phyloP scores from a whole-genome alignment of 192 early-diverging fungal genomes.

The Umbelopsis sp. region DNA sequence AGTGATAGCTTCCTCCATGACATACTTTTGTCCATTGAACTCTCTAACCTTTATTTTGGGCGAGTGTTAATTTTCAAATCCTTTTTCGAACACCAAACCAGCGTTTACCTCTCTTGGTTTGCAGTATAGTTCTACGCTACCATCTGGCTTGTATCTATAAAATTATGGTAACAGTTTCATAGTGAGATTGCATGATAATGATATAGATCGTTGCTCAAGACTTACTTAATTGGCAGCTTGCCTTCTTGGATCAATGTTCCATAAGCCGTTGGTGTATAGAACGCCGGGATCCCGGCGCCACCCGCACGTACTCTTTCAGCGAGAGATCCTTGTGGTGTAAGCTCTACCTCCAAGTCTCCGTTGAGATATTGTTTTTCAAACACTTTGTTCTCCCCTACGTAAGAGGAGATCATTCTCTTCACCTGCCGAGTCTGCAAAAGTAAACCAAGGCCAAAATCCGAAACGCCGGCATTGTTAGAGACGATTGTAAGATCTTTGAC shows the following conservation, averaged over 20 bases:
- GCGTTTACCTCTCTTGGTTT: constrained; percentile 58
- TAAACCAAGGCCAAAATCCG: constrained; percentile 71
- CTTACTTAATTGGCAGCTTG: constrained; percentile 76
- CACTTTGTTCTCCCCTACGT: constrained; percentile 82
- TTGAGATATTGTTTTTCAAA: constrained; percentile 78
- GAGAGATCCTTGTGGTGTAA: constrained; percentile 76
- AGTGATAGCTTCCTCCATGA: constrained; percentile 76
- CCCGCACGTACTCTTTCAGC: constrained; percentile 79
- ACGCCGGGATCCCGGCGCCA: constrained; percentile 77
- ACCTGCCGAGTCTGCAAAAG: constrained; percentile 71
- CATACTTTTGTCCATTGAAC: constrained; percentile 67
- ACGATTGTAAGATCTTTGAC: constrained; percentile 73
- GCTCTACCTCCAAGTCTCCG: constrained; percentile 79
- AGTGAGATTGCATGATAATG: not conserved
- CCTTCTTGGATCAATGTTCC: constrained; percentile 74
- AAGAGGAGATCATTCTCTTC: constrained; percentile 77
- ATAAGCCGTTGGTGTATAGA: constrained; percentile 70
- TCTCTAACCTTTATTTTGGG: constrained; percentile 35
- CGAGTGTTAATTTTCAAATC: not conserved
- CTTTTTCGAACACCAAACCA: not conserved
- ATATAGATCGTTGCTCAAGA: not conserved
- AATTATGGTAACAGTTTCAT: not conserved
- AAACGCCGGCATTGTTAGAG: constrained; percentile 78
- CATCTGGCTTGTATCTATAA: constrained; percentile 32
- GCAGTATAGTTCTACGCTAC: constrained; percentile 55